Conservation (phyloP, 2,329 filamentous ascomycete species). For the Bisporella sp. region DNA sequence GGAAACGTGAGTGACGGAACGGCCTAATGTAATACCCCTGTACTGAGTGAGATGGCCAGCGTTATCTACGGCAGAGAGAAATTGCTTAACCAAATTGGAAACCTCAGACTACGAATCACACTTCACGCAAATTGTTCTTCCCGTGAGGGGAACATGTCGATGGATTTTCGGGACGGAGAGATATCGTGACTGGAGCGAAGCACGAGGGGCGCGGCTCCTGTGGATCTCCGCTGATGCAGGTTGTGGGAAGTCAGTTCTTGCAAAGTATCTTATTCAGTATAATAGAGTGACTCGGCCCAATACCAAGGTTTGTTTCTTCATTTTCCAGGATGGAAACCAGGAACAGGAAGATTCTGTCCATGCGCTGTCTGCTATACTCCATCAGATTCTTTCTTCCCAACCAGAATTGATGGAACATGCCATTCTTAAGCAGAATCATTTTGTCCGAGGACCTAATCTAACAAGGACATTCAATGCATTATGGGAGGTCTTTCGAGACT, state of each 20-base stretch:
- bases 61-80: too few species aligned
- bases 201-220: conserved; percentile 21
- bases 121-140: background rate
- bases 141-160: conserved; percentile 11
- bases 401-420: conserved; percentile 18
- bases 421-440: conserved; percentile 14
- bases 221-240: conserved; percentile 32
- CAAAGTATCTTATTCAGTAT: conserved; percentile 28
- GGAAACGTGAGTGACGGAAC: too few species aligned
- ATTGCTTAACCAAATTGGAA: too few species aligned
- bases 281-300: background rate
- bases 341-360: background rate
- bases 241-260: conserved; percentile 32
- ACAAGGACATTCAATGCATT: conserved; percentile 17
- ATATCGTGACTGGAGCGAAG: conserved; percentile 25
- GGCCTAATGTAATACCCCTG: too few species aligned
- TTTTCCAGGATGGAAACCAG: conserved; percentile 7
- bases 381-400: background rate
- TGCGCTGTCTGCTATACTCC: background rate
- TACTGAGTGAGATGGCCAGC: too few species aligned
- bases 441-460: conserved; percentile 16
- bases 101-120: background rate
- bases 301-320: background rate
- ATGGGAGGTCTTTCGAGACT: conserved; percentile 29
- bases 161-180: conserved; percentile 27